Conservation (phyloP, 2,329 filamentous ascomycete genomes). For the Metarhizium sp. region DNA sequence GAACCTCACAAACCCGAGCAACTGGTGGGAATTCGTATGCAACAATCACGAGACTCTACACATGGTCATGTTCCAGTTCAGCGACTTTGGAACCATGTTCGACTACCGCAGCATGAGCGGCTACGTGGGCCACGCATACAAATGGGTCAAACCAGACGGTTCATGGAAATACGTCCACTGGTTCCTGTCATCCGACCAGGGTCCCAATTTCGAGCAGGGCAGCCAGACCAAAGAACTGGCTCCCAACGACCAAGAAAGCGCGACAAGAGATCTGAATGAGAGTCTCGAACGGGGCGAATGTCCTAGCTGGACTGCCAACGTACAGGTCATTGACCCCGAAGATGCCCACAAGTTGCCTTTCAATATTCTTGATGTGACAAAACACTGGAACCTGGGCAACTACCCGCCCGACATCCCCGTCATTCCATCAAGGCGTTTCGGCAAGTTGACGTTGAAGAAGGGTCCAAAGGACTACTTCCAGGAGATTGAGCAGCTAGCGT, state of each 20-base stretch:
- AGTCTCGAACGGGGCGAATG: no score
- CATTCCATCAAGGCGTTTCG: slow-evolving; percentile 51
- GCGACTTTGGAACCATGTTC: slow-evolving; percentile 56
- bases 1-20: slow-evolving; percentile 59
- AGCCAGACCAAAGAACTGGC: slow-evolving; percentile 45
- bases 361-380: slow-evolving; percentile 61
- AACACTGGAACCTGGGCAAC: slow-evolving; percentile 56
- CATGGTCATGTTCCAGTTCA: slow-evolving; percentile 57
- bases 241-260: slow-evolving; percentile 44
- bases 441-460: slow-evolving; percentile 53
- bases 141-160: slow-evolving; percentile 56
- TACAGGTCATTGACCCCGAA: no score
- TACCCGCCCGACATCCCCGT: no score
- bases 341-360: slow-evolving; percentile 28
- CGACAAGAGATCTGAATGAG: no score
- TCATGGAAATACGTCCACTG: slow-evolving; percentile 58
- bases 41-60: slow-evolving; percentile 55
- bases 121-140: slow-evolving; percentile 59
- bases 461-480: slow-evolving; percentile 30
- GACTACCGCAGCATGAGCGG: slow-evolving; percentile 59
- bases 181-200: slow-evolving; percentile 54
- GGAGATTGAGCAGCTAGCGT: no score
- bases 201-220: slow-evolving; percentile 49
- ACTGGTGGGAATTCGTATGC: slow-evolving; percentile 40
- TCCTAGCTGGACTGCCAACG: no score